Percentiles rank a stretch among this genome's conserved stretches.
Evolutionary conservation across 2,329 filamentous ascomycete species (phyloP).

Genomic region (Graphilbum sp.): DNA sequence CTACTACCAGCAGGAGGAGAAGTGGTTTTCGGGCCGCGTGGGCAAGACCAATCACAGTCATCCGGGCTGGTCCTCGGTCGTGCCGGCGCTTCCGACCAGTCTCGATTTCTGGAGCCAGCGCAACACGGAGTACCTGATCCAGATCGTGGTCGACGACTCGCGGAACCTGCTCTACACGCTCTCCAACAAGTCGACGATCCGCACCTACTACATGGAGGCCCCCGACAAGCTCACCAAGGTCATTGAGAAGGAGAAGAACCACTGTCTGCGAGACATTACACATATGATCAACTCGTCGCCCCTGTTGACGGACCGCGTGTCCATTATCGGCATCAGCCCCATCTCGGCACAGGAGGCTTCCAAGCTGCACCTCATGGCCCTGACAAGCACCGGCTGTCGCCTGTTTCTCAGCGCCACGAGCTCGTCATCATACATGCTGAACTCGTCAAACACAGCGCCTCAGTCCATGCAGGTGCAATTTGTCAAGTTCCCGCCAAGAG

Average conservation of each 20-base stretch:
- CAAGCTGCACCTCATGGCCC: slow-evolving; percentile 76
- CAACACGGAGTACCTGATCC: slow-evolving; percentile 47
- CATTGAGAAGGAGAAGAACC: slow-evolving; percentile 47
- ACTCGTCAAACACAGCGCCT: slow-evolving; percentile 48
- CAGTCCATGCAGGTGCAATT: slow-evolving; percentile 97
- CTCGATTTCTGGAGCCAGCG: slow-evolving; percentile 32
- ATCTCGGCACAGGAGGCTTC: slow-evolving; percentile 66
- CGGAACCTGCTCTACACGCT: slow-evolving; percentile 82
- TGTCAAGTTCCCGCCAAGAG: slow-evolving; percentile 74
- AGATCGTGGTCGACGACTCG: slow-evolving; percentile 79
- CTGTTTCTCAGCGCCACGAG: slow-evolving; percentile 85
- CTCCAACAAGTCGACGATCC: slow-evolving; percentile 74
- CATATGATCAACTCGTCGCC: slow-evolving; percentile 68
- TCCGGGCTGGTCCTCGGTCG: slow-evolving; percentile 50
- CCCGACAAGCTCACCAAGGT: slow-evolving; percentile 43
- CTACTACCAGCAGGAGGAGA: slow-evolving; percentile 91
- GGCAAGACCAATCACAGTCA: slow-evolving; percentile 79
- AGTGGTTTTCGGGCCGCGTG: slow-evolving; percentile 84
- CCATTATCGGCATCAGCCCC: slow-evolving; percentile 70
- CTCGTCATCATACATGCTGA: slow-evolving; percentile 49
- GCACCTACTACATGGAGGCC: slow-evolving; percentile 73
- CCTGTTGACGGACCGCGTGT: slow-evolving; percentile 51
- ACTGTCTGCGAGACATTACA: slow-evolving; percentile 55
- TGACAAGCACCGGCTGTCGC: slow-evolving; percentile 78
- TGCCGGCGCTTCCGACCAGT: slow-evolving; percentile 30